Evolutionary conservation across 208 protist genomes (phyloP), one percentile per base, ranked within the genome.

Genomic region (Vickermania ingenoplastis): DNA sequence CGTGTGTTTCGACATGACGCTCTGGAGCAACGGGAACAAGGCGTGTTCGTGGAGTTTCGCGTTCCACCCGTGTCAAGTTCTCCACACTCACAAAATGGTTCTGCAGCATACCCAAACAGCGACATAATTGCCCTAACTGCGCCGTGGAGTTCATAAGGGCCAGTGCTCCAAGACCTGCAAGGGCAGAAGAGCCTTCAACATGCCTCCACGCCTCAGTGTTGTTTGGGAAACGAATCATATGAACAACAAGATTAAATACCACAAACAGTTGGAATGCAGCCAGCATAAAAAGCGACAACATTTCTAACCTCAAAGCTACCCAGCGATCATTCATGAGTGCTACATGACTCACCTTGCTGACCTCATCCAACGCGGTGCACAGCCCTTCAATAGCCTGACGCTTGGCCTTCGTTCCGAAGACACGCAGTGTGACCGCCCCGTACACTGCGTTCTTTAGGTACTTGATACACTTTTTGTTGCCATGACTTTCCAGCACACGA

Each of bases 31-130:
- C 21, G 24, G 13, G 36, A 17, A 7, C 36, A 48, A 48, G 17
- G 0, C 41, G 59, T 62, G 72, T 64, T 53, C 56, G 31, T n/a
- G 68, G 75, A 30, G 69, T 72, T 52, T 77, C 71, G 26, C 69
- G 61, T 49, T 79, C 61, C 22, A 91, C 65, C 2, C 62, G 70
- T 23, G 85, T 66, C 21, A 89, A 65, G 57, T 83, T 70, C 55
- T 87, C 81, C 2, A 79, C 81, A 61, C 79, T 81, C n/a, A 92
- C 79, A 61, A 77, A 92, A 62, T 87, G 77, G 58, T 77, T 75
- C 57, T 92, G 81, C 59, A 92, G 86, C 63, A 86, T 77, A 53
- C 79, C 74, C 14, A 79, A 63, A 65, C 77, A 65, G 11, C 78
- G 69, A 65, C 79, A 90, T 54, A 89, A 67, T 71, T 82, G 67